Conservation (phyloP, 306 rosid species). For the Cicer arietinum region DNA sequence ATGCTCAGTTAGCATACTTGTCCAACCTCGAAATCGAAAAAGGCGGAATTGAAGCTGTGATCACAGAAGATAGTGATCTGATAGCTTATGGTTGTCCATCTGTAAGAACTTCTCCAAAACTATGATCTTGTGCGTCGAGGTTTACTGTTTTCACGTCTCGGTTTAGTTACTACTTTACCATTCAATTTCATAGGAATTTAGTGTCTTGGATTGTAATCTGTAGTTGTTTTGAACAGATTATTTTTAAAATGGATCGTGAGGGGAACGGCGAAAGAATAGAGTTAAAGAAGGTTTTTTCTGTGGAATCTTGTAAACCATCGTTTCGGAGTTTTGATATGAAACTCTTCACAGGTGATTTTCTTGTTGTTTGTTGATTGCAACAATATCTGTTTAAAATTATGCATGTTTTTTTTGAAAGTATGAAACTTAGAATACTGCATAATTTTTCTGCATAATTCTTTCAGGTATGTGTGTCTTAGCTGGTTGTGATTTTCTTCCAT, state of each 20-base stretch:
- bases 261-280: constrained; percentile 84
- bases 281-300: constrained; percentile 67
- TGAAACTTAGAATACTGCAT: not conserved
- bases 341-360: constrained; percentile 68
- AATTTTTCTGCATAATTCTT: constrained; percentile 25
- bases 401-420: constrained; percentile 13
- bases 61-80: constrained; percentile 69
- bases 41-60: constrained; percentile 78
- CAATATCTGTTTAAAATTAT: constrained; percentile 16
- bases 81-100: constrained; percentile 92
- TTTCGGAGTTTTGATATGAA: constrained; percentile 68
- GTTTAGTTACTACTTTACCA: constrained; percentile 15
- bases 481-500: constrained; percentile 96
- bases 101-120: constrained; percentile 67
- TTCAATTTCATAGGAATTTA: constrained; percentile 35
- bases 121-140: constrained; percentile 55
- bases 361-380: constrained; percentile 35
- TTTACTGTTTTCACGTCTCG: constrained; percentile 36
- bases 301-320: constrained; percentile 62
- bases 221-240: constrained; percentile 58
- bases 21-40: constrained; percentile 64
- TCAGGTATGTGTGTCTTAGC: constrained; percentile 96
- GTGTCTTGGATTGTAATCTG: constrained; percentile 44
- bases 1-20: constrained; percentile 91
- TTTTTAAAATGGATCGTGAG: constrained; percentile 87